Base-by-base conservation (phyloP, 2,329 filamentous ascomycete species). In the Zasmidium citrigriseum region DNA sequence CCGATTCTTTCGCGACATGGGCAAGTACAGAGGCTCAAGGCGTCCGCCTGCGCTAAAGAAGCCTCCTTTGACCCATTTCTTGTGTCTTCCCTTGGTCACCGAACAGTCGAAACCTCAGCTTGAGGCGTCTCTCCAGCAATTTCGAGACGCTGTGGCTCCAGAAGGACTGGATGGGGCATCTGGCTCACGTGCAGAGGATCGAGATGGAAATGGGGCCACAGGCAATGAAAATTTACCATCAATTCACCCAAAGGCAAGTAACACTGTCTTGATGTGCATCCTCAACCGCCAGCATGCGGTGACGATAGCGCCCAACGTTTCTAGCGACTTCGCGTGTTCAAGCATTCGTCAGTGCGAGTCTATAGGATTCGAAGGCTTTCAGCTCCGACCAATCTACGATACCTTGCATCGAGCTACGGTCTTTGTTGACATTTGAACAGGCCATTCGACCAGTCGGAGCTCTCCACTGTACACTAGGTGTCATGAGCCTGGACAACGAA, bases 391-490 rank as follows among this genome's bases (percentile, higher is more conserved):
- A n/a, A n/a, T n/a, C n/a, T n/a, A n/a, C n/a, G n/a, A n/a, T n/a
- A n/a, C n/a, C n/a, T n/a, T n/a, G n/a, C n/a, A n/a, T n/a, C n/a
- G n/a, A n/a, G n/a, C n/a, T n/a, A n/a, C n/a, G n/a, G 7, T 11
- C 34, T 41, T 41, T n/a, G 34, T n/a, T 41, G 16, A 41, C 34
- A 4, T 4, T 16, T 9, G 16, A 16, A 9, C 34, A 41, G 34
- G 34, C 91, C 1, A 77, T 96, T 52, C 81, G 92, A 24, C 91
- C 91, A 0, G 75, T 90, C 0, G 90, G 90, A 0, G 92, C 91
- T 1, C 75, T 97, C 49, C 93, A 98, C 74, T 78, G 96, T 2
- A 97, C 93, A 0, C 80, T 97, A 0, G 93, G 92, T 0, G 89
- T 96, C 1, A 93, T 97, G 89, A 88, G 83, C 63, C 82, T 96